Conservation (phyloP, 2,329 filamentous ascomycete species). For the Ophiostoma piceae region DNA sequence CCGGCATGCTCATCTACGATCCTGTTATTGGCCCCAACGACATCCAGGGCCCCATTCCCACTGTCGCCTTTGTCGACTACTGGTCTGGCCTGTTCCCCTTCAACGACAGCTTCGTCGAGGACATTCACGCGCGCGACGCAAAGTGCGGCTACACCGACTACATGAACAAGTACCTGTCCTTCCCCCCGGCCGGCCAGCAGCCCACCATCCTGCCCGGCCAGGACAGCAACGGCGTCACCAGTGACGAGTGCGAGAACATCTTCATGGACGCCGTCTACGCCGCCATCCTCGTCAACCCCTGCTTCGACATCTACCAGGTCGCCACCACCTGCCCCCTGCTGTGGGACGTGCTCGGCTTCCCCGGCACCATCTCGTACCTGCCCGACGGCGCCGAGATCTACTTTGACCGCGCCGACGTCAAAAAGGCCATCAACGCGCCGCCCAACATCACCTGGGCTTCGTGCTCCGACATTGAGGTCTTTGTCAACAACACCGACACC, state of each 20-base stretch:
- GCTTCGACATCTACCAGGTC: slow-evolving; percentile 73
- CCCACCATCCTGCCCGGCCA: slow-evolving; percentile 46
- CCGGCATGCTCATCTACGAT: slow-evolving; percentile 68
- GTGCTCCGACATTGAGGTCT: slow-evolving; percentile 44
- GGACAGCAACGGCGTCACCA: slow-evolving; percentile 34
- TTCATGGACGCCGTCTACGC: slow-evolving; percentile 53
- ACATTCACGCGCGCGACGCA: slow-evolving; percentile 48
- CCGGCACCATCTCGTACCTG: slow-evolving; percentile 58
- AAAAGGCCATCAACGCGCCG: slow-evolving; percentile 33
- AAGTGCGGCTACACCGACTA: slow-evolving; percentile 60
- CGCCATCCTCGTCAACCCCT: slow-evolving; percentile 60
- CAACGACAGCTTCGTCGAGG: slow-evolving; percentile 52
- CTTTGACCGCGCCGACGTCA: slow-evolving; percentile 59
- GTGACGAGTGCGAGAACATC: slow-evolving; percentile 50
- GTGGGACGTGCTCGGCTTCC: slow-evolving; percentile 60
- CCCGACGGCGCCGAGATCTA: slow-evolving; percentile 60
- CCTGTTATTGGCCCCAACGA: slow-evolving; percentile 54
- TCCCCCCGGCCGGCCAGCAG: slow-evolving; percentile 60
- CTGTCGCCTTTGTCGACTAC: slow-evolving; percentile 56
- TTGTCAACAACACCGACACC: slow-evolving; percentile 43
- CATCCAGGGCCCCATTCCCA: slow-evolving; percentile 43
- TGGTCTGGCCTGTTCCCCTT: slow-evolving; percentile 57
- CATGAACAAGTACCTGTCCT: slow-evolving; percentile 57
- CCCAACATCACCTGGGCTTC: slow-evolving; percentile 46
- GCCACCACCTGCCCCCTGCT: slow-evolving; percentile 64